These are phyloP conservation scores for Strobilomyces echinocephalus DNA, from an alignment of 768 basidiomycete species.

Conservation along the genomic window DNA sequence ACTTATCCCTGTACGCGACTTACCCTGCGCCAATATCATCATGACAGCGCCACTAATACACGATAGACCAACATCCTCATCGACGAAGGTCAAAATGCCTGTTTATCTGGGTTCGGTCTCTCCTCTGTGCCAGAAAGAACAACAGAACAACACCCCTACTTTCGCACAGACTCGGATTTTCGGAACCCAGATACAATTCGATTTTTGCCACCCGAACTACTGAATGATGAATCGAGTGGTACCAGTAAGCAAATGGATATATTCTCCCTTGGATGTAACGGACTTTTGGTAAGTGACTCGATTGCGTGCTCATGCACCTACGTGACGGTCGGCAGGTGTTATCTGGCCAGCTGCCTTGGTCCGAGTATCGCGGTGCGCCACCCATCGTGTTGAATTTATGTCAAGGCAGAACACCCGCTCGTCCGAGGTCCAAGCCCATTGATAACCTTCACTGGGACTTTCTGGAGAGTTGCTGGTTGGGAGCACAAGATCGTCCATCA, in stretches of 20 bases:
- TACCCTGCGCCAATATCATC: too few relatives aligned
- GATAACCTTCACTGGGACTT: slow-evolving; percentile 9
- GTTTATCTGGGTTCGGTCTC: slow-evolving; percentile 10
- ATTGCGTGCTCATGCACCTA: not conserved
- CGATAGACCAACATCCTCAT: slow-evolving; percentile 14
- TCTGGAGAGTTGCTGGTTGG: slow-evolving; percentile 10
- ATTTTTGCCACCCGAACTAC: slow-evolving; percentile 13
- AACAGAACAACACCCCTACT: slow-evolving; percentile 8
- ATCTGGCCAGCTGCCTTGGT: slow-evolving; percentile 13
- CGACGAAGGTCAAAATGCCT: slow-evolving; percentile 5
- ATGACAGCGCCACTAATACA: not conserved
- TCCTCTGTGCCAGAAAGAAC: slow-evolving; percentile 12
- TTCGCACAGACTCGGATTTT: slow-evolving; percentile 9
- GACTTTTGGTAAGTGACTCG: slow-evolving; percentile 3
- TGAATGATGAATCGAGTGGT: not conserved
- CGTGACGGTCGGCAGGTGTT: slow-evolving; percentile 4
- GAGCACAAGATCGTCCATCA: slow-evolving; percentile 7
- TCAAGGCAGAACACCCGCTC: slow-evolving; percentile 1
- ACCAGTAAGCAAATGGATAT: slow-evolving; percentile 3
- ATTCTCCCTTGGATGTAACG: slow-evolving; percentile 14
- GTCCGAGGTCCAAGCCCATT: slow-evolving; percentile 2
- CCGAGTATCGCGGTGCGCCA: slow-evolving; percentile 6
- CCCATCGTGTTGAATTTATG: slow-evolving; percentile 4
- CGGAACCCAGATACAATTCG: slow-evolving; percentile 9
- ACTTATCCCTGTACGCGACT: slow-evolving; percentile 10